Base-by-base conservation (phyloP, 169 alveolate genomes). In the Plasmodium fragile region DNA sequence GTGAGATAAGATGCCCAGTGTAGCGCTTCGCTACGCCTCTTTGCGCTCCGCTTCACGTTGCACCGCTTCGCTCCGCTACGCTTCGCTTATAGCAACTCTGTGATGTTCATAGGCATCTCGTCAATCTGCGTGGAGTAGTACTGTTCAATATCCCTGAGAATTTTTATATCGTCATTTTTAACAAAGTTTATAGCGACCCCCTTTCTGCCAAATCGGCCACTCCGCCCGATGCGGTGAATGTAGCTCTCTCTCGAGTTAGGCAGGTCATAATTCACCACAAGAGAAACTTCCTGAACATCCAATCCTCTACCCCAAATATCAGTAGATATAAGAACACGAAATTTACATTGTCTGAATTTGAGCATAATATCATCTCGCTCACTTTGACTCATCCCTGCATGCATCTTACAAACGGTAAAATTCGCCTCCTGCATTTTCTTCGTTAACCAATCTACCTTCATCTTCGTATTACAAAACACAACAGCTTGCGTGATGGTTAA, bases 161-260 rank as follows among this genome's bases (percentile, higher is more conserved):
- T 96, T 85, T 98, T 98, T 92, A 98, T 98, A 90, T 99, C 99
- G 92, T 96, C 97, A 90, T 97, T 97, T 7, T 99, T 98, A 55
- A 99, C 99, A 92, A 99, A 99, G 97, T 99, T 99, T 94, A 99
- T 99, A 18, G 99, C 99, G 34, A 99, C 99, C 41, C 99, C 99
- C 95, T 99, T 99, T 81, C 99, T 98, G 43, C 99, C 99, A 95
- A 99, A 99, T 94, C 99, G 98, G 5, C 99, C 99, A 75, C 99
- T 98, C 79, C 99, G 98, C 41, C 99, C 99, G 90, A 99, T 99
- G 81, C 99, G 97, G 95, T 99, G 99, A 82, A 99, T 97, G 97
- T 99, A 99, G 97, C 97, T 97, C 96, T 99, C 99, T 45, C 98
- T 98, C 52, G 99, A 97, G 55, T 96, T 96, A 1, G 99, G 99